Evolutionary conservation across 2,329 filamentous ascomycete species (phyloP), one percentile per base, ranked within the genome.

Genomic region (Arachnopeziza araneosa): DNA sequence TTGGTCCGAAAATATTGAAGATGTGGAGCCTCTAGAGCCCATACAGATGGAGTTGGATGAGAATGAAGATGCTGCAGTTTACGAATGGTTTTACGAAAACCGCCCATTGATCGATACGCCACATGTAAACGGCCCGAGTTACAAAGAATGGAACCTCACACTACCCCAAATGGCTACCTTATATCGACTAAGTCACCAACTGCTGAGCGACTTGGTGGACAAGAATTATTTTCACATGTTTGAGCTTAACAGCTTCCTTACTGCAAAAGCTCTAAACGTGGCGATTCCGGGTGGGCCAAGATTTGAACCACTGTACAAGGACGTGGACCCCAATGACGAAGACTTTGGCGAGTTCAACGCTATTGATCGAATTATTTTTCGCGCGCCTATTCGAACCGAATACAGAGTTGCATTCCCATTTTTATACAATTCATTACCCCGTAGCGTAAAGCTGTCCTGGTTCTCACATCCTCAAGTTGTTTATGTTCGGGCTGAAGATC

Each of bases 261-360:
- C 95, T 24, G 93, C 95, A 36, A 99, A 99, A 76, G 95, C 95
- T 0, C 80, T 99, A 51, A 99, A 99, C 68, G 93, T 99, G 56
- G 93, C 96, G 10, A 91, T 99, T 58, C 95, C 95, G n/a, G 95
- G 95, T 72, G 96, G 95, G 10, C 95, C 95, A 63, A 87, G 95
- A 30, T 99, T 99, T 65, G 95, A 99, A 75, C 95, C 95, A 24
- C 75, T 99, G 22, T 99, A 97, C 80, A 99, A 99, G 77, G 95
- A 99, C 69, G 93, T 99, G 63, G 93, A 99, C 74, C 95, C 95
- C 1, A 99, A 99, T 69, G 93, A 98, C 68, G 95, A 99, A 75
- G 95, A 99, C 72, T 99, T 99, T 76, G 95, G 95, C 75, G 95
- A 99, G 75, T 99, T 99, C 81, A 99, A 99, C 72, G 95, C 95